phyloP scores from a whole-genome alignment of 768 basidiomycete genomes.

The Pluteus cervinus region DNA sequence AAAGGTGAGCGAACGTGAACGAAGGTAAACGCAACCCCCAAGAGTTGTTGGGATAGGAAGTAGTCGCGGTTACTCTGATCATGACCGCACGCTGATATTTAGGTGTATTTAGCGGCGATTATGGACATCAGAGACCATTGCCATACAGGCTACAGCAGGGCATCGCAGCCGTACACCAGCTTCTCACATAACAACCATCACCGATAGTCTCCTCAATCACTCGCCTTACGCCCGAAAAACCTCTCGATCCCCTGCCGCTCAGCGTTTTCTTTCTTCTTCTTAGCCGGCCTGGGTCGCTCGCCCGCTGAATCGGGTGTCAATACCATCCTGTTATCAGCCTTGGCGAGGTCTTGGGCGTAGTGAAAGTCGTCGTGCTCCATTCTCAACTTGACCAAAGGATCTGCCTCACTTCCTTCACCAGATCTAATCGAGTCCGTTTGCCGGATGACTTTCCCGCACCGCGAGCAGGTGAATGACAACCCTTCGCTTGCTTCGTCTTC shows the following conservation, averaged over 20 bases:
- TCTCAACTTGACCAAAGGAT: constrained; percentile 35
- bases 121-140: no score
- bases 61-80: no score
- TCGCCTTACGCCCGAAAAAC: constrained; percentile 30
- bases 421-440: constrained; percentile 17
- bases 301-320: constrained; percentile 7
- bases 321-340: constrained; percentile 20
- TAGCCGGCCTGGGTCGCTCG: constrained; percentile 10
- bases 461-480: constrained; percentile 47
- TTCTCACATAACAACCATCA: no score
- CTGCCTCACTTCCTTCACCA: constrained; percentile 24
- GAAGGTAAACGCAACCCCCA: background rate
- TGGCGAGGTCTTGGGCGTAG: constrained; percentile 73
- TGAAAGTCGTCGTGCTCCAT: constrained; percentile 89
- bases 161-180: no score
- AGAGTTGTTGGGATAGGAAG: no score
- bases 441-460: constrained; percentile 46
- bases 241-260: constrained; percentile 31
- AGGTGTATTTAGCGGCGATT: no score
- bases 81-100: no score
- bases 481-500: constrained; percentile 13
- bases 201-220: constrained; percentile 8
- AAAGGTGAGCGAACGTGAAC: no score
- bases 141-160: no score
- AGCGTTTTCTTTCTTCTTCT: constrained; percentile 25